phyloP scores from a whole-genome alignment of 2,329 filamentous ascomycete species.

The Thermothelomyces thermophilus region DNA sequence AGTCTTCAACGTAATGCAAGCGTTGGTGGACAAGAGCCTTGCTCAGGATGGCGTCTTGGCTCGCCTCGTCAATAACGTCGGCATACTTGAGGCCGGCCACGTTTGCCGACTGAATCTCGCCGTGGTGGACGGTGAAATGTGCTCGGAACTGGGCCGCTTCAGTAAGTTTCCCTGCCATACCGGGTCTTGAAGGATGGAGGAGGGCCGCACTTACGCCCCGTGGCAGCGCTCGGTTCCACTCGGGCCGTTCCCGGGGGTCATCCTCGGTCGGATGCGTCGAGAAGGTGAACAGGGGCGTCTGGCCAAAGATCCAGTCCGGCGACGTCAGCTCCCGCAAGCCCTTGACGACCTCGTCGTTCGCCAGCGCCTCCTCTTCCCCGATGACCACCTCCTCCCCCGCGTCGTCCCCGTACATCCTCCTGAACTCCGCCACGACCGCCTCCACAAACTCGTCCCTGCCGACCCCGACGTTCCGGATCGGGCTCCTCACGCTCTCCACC shows the following conservation, averaged over 20 bases:
- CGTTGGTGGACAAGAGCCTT: constrained; percentile 21
- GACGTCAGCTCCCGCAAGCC: constrained; percentile 39
- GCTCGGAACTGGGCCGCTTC: constrained; percentile 27
- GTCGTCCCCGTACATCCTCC: constrained; percentile 52
- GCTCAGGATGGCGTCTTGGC: constrained; percentile 17
- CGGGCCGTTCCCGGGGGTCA: constrained; percentile 50
- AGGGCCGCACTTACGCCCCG: constrained; percentile 30
- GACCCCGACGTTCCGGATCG: constrained; percentile 70
- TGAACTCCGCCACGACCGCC: constrained; percentile 60
- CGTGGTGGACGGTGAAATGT: constrained; percentile 35
- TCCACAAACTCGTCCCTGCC: constrained; percentile 40
- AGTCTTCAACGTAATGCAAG: constrained; percentile 28
- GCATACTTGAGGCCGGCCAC: constrained; percentile 23
- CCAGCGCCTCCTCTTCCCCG: constrained; percentile 45
- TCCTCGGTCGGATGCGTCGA: constrained; percentile 54
- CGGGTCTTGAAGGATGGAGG: too few relatives aligned
- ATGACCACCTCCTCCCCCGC: constrained; percentile 29
- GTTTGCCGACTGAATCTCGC: constrained; percentile 29
- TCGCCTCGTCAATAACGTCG: constrained; percentile 4
- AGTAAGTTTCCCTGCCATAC: too few relatives aligned
- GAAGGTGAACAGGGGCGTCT: constrained; percentile 79
- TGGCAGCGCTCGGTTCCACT: constrained; percentile 35
- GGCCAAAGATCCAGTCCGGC: constrained; percentile 69
- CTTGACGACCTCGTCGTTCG: constrained; percentile 35
- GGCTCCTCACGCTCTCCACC: constrained; percentile 84